A percentile compares a stretch with the other conserved stretches of the same genome.
Evolutionary conservation across 2,329 filamentous ascomycete species (phyloP).

Genomic region (Zymoseptoria pseudotritici): DNA sequence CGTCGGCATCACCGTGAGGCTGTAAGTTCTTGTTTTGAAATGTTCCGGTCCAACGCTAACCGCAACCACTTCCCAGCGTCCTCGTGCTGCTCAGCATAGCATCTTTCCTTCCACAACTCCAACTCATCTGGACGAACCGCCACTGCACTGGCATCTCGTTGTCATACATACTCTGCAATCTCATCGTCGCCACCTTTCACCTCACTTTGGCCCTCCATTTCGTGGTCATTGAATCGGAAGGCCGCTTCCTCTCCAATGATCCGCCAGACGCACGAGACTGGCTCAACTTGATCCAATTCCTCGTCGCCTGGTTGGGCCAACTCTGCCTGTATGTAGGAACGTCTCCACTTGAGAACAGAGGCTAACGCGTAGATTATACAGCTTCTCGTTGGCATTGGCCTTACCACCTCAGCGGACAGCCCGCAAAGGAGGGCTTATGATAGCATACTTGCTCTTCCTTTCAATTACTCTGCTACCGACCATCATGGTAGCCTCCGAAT

Average conservation of each 20-base stretch:
- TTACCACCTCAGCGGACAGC: neutral
- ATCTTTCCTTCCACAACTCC: neutral
- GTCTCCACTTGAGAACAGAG: neutral
- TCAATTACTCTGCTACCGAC: neutral
- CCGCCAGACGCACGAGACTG: neutral
- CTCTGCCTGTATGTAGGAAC: neutral
- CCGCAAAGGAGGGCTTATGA: no score
- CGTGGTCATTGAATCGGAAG: neutral
- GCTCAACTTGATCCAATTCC: neutral
- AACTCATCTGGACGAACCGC: neutral
- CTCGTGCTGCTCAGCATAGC: neutral
- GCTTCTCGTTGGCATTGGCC: neutral
- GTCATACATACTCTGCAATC: neutral
- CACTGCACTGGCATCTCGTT: neutral
- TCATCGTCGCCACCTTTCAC: neutral
- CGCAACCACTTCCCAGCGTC: no score
- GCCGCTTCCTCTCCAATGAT: neutral
- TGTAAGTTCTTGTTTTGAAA: no score
- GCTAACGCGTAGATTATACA: no score
- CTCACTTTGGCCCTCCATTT: neutral
- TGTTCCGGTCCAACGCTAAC: no score
- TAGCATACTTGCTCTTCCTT: no score
- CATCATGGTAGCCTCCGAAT: neutral
- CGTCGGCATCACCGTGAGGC: no score
- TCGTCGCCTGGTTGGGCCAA: neutral